phyloP scores from a whole-genome alignment of 352 stramenopile genomes.

The Globisporangium mamillatum region DNA sequence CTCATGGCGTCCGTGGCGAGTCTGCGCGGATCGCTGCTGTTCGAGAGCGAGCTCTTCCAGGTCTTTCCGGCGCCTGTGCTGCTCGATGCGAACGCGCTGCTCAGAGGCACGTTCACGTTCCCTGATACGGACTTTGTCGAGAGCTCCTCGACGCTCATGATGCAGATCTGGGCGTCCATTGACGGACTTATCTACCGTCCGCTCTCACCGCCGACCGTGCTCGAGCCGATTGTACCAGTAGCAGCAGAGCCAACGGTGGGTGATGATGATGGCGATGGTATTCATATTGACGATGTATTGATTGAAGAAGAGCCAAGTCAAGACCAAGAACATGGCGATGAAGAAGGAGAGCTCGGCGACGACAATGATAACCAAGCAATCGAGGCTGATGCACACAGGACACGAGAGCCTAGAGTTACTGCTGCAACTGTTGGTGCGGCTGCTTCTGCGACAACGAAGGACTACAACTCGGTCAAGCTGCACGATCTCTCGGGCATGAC shows the following conservation, averaged over 20 bases:
- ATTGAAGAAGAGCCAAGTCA: not conserved
- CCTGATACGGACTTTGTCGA: conserved; percentile 49
- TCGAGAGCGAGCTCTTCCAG: conserved; percentile 83
- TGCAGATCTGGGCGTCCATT: conserved; percentile 84
- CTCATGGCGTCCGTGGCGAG: conserved; percentile 80
- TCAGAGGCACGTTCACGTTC: conserved; percentile 64
- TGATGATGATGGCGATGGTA: not conserved
- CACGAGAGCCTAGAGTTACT: not conserved
- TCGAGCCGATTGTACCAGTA: conserved; percentile 26
- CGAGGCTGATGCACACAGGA: not conserved
- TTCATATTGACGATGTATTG: not conserved
- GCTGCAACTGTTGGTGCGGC: not conserved
- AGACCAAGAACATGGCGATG: not conserved
- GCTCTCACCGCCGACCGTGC: conserved; percentile 58
- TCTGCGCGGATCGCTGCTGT: conserved; percentile 72
- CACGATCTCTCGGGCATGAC: conserved; percentile 86
- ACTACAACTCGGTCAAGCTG: conserved; percentile 54
- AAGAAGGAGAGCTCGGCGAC: not conserved
- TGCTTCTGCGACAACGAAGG: not conserved
- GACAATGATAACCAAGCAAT: not conserved
- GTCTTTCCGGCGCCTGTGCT: conserved; percentile 81
- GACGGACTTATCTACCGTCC: conserved; percentile 79
- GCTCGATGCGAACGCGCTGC: conserved; percentile 71
- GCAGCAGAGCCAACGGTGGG: conserved; percentile 4
- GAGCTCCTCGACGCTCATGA: conserved; percentile 73